Evolutionary conservation across 2,329 filamentous ascomycete species (phyloP), one percentile per base, ranked within the genome.

Genomic region (Endoconidiophora laricicola): DNA sequence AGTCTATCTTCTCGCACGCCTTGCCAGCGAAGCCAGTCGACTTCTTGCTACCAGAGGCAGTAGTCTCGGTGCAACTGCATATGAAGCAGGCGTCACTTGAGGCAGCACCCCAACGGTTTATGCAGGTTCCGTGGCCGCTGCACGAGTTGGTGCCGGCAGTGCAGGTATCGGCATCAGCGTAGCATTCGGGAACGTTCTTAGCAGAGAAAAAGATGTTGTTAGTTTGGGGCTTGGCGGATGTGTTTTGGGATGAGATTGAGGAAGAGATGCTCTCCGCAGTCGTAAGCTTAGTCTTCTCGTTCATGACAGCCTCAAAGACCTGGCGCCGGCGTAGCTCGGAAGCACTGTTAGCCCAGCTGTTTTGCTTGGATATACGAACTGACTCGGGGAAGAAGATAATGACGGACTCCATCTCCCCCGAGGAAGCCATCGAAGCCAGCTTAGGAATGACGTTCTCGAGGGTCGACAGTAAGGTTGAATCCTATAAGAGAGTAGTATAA

Each of bases 1-100:
- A 71, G 61, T 98, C 90, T 63, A 81, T 76, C 77, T 96, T 98
- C 62, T 91, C 79, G 69, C 91, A 98, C 44, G 83, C 81, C 37
- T 78, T 70, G 14, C 91, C 91, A 46, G 80, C 90, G 86, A 87
- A 96, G 60, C 80, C 73, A 0, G 78, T 78, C 12, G 78, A 76
- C 63, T 79, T 79, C 37, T 72, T 68, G 14, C 66, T 70, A n/a
- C 63, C 62, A 42, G 71, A 68, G 47, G 71, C 68, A 33, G 68
- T 63, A 26, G 79, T 83, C 40, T 74, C 67, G 49, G 69, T 67
- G 68, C 91, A 98, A 55, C 70, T 69, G 70, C 91, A 98, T 52
- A 75, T 71, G 62, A 81, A 96, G 74, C 90, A 96, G 9, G 64
- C 63, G 6, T 55, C 56, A 52, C 70, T 69, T 16, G 67, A 63